These are phyloP conservation scores for Carex littledalei DNA, from an alignment of 176 grass and related monocot genomes.

Conservation along the genomic window DNA sequence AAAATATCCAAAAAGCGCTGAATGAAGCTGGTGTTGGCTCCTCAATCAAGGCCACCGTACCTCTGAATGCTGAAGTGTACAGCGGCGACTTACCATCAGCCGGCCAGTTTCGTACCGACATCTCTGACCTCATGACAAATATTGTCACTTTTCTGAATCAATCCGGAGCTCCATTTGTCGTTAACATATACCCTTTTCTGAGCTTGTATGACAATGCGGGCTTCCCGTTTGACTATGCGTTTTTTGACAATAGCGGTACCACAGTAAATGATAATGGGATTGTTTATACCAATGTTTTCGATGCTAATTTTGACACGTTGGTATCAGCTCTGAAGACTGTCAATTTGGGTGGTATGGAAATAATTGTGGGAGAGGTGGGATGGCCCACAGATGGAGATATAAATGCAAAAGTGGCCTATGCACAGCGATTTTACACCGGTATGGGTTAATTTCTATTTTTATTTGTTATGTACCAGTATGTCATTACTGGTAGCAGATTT, in stretches of 20 bases:
- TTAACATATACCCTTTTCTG: constrained; percentile 94
- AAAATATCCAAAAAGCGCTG: constrained; percentile 75
- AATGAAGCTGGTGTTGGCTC: constrained; percentile 54
- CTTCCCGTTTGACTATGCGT: constrained; percentile 74
- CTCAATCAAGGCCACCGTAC: constrained; percentile 57
- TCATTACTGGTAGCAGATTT: background rate
- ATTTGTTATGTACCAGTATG: background rate
- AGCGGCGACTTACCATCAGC: constrained; percentile 42
- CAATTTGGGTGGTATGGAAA: constrained; percentile 31
- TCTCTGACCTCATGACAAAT: constrained; percentile 57
- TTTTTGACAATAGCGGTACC: constrained; percentile 56
- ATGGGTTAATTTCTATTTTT: background rate
- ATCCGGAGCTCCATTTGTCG: constrained; percentile 58
- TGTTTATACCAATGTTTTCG: constrained; percentile 84
- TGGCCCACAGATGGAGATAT: constrained; percentile 69
- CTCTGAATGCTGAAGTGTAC: constrained; percentile 83
- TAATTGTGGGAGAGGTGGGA: constrained; percentile 68
- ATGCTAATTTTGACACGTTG: constrained; percentile 75
- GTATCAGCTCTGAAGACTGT: constrained; percentile 35
- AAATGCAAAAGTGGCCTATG: constrained; percentile 35
- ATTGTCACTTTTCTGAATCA: constrained; percentile 63
- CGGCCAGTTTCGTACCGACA: constrained; percentile 42
- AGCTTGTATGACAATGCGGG: constrained; percentile 37
- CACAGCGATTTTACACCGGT: constrained; percentile 46
- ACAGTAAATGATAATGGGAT: constrained; percentile 44